Evolutionary conservation across 1,284 basidiomycete species (phyloP).

Genomic region (Cutaneotrichosporon mucoides): DNA sequence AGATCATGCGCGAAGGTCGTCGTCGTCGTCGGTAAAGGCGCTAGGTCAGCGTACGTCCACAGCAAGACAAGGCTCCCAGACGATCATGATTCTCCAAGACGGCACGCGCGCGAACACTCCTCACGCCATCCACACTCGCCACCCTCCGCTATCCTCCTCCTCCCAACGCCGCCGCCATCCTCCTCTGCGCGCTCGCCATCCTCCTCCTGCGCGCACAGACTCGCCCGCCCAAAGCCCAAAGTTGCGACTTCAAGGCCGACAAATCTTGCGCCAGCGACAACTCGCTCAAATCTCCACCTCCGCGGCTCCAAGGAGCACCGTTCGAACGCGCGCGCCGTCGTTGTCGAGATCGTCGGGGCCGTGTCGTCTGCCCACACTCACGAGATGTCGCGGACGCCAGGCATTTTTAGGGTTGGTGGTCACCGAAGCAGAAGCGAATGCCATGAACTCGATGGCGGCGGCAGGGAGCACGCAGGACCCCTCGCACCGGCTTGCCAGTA

Average conservation of each 20-base stretch:
- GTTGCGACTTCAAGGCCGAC: not conserved
- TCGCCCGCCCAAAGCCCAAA: no score
- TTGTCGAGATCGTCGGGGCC: slow-evolving; percentile 1
- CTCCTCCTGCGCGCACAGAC: no score
- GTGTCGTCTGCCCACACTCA: slow-evolving; percentile 52
- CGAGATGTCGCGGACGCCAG: slow-evolving; percentile 89
- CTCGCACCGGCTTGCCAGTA: not conserved
- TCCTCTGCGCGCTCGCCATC: not conserved
- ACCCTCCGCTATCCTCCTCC: not conserved
- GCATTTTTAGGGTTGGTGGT: slow-evolving; percentile 53
- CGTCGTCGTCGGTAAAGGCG: not conserved
- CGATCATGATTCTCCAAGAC: not conserved
- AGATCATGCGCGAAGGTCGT: not conserved
- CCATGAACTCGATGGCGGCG: not conserved
- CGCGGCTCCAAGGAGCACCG: not conserved
- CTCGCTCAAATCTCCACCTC: not conserved
- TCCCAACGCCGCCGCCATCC: not conserved
- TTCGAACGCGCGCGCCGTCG: not conserved
- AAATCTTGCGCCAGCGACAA: not conserved
- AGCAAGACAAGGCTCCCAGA: not conserved
- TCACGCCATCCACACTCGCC: not conserved
- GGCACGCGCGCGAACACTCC: not conserved
- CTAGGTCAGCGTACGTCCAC: slow-evolving; percentile 10
- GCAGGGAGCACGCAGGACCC: no score
- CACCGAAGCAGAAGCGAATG: not conserved